Evolutionary conservation across 2,329 filamentous ascomycete genomes (phyloP).

Genomic region (Fusarium sororula): DNA sequence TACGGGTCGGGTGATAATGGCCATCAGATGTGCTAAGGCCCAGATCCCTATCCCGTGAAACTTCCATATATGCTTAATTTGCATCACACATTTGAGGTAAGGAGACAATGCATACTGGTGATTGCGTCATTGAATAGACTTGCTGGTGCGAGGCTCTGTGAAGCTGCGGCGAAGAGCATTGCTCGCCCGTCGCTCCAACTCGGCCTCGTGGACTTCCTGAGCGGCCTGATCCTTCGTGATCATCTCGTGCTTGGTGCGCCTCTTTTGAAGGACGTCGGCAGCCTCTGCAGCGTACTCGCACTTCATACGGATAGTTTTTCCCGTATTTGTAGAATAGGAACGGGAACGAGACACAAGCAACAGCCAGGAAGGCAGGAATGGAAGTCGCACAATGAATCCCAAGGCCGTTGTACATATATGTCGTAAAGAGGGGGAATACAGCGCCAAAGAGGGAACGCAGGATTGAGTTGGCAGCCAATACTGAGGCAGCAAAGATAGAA

Average conservation of each 20-base stretch:
- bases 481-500: slow-evolving; percentile 80
- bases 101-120: background rate
- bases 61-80: background rate
- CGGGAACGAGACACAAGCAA: slow-evolving; percentile 77
- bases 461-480: slow-evolving; percentile 76
- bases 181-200: slow-evolving; percentile 41
- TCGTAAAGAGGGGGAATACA: slow-evolving; percentile 78
- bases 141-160: slow-evolving; percentile 21
- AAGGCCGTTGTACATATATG: slow-evolving; percentile 64
- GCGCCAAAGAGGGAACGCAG: slow-evolving; percentile 77
- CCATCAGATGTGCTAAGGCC: background rate
- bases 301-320: slow-evolving; percentile 63
- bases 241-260: slow-evolving; percentile 46
- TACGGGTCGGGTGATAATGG: background rate
- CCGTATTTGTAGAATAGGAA: slow-evolving; percentile 82
- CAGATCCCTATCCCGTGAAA: background rate
- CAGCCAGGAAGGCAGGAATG: slow-evolving; percentile 77
- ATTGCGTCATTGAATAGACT: background rate
- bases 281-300: slow-evolving; percentile 78
- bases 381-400: slow-evolving; percentile 81
- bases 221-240: slow-evolving; percentile 44
- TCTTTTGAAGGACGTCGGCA: slow-evolving; percentile 64
- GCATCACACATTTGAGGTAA: background rate
- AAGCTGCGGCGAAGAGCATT: slow-evolving; percentile 31
- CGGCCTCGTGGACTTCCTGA: slow-evolving; percentile 35